Conservation (phyloP, 257 asterid genomes). For the Handroanthus guayacan region DNA sequence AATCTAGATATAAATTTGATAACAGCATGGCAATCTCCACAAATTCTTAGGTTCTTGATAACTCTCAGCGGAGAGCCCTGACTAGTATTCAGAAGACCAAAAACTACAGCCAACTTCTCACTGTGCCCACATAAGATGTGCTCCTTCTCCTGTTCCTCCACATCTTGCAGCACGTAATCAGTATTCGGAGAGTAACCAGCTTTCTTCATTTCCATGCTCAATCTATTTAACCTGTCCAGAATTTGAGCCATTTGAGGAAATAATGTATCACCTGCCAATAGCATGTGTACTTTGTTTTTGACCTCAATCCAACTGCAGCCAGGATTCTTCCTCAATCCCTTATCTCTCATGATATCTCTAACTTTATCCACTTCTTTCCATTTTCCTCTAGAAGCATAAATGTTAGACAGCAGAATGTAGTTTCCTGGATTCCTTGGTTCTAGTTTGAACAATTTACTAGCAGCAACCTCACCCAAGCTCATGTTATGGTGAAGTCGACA, state of each 20-base stretch:
- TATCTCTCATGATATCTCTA: constrained; percentile 70
- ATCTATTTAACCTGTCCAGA: constrained; percentile 54
- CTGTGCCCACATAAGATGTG: constrained; percentile 90
- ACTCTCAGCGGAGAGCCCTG: constrained; percentile 72
- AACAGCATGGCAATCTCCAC: constrained; percentile 87
- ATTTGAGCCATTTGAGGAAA: constrained; percentile 80
- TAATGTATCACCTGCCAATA: constrained; percentile 86
- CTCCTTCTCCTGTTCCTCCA: constrained; percentile 95
- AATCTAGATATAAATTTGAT: constrained; percentile 74
- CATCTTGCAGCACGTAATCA: constrained; percentile 82
- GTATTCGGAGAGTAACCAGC: constrained; percentile 69
- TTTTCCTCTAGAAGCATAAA: constrained; percentile 81
- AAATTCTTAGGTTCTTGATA: constrained; percentile 87
- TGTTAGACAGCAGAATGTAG: constrained; percentile 77
- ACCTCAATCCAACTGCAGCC: constrained; percentile 98
- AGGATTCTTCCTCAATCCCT: constrained; percentile 82
- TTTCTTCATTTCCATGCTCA: constrained; percentile 79
- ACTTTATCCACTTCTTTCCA: constrained; percentile 76
- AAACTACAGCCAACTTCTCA: constrained; percentile 89
- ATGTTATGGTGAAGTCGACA: constrained; percentile 72
- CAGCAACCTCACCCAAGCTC: constrained; percentile 83
- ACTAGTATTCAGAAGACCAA: constrained; percentile 76
- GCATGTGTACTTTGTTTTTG: constrained; percentile 81
- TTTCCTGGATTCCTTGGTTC: constrained; percentile 89
- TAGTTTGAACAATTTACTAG: constrained; percentile 67